Evolutionary conservation across 2,329 filamentous ascomycete genomes (phyloP).

Genomic region (Metarhizium humberi): DNA sequence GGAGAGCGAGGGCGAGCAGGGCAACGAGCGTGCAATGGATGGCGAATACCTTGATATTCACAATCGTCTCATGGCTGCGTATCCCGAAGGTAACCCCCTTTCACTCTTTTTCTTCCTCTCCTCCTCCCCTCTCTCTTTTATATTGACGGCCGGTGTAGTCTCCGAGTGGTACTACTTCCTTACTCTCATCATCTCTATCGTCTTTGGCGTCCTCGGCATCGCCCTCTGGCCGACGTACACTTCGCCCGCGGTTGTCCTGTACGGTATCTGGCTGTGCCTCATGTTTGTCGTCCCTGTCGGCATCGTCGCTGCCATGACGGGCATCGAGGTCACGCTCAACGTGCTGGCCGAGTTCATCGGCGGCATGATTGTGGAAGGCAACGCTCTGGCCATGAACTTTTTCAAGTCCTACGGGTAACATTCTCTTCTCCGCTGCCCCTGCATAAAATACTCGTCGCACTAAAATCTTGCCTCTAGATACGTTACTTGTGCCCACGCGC

Average conservation of each 20-base stretch:
- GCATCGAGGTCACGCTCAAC: conserved; percentile 30
- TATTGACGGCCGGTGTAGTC: conserved; percentile 11
- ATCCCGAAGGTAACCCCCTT: conserved; percentile 25
- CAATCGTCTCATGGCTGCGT: conserved; percentile 35
- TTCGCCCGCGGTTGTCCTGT: conserved; percentile 30
- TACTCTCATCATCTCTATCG: conserved; percentile 19
- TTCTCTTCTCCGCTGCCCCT: not conserved
- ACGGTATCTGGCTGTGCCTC: conserved; percentile 30
- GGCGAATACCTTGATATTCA: conserved; percentile 27
- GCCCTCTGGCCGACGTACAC: conserved; percentile 33
- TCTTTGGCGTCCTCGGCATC: conserved; percentile 25
- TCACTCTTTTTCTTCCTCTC: not conserved
- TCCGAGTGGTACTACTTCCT: conserved; percentile 38
- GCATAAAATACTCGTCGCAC: not conserved
- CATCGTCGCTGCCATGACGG: conserved; percentile 34
- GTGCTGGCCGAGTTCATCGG: conserved; percentile 39
- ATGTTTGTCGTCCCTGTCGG: conserved; percentile 35
- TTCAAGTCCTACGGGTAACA: conserved; percentile 31
- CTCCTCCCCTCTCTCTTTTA: too few species aligned
- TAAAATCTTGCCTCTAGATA: conserved; percentile 10
- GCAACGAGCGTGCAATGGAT: conserved; percentile 4
- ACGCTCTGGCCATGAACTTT: conserved; percentile 36
- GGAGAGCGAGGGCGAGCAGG: not conserved
- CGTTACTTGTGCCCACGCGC: conserved; percentile 24
- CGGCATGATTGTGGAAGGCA: conserved; percentile 31